Evolutionary conservation across 352 stramenopile species (phyloP), one percentile per base, ranked within the genome.

Genomic region (Phytophthora capsici): DNA sequence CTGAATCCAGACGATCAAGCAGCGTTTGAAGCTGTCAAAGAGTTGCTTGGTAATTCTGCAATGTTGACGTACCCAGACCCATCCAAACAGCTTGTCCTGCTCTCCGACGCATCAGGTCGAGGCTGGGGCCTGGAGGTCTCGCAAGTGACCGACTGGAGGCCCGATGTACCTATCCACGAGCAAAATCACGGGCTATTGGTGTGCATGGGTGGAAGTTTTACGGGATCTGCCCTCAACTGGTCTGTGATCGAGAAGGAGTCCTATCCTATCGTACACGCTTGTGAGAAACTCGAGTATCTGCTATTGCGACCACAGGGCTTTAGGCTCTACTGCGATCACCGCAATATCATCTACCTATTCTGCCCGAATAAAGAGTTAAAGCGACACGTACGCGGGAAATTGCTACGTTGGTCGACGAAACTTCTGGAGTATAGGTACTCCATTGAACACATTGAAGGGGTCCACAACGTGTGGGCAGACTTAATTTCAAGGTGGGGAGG

Each of bases 231-330:
- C 10, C 22, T 73, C 23, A 69, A 62, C 20, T 69, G 57, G 53
- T 71, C 49, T 7, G 60, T 57, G 1, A 68, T 57, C n/a, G 60
- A 58, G 23, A 66, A 61, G 23, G 49, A 67, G 23, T 60, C 14
- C 0, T 65, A 30, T 6, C 57, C 57, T 0, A 66, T 59, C 14
- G 12, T 59, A 0, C 49, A 66, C 9, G 57, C 48, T 0, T 54
- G 48, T 19, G 48, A 59, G 1, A 20, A 13, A 10, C 25, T 57
- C 6, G 46, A 56, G 7, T 37, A 6, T 9, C 32, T 37, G 13
- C 1, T 66, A 54, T 16, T 66, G 48, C 4, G 49, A 66, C 13
- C 40, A 66, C 14, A 6, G 57, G 0, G n/a, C n/a, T n/a, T n/a
- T n/a, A n/a, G n/a, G n/a, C n/a, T n/a, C n/a, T n/a, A n/a, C n/a